Percentiles rank a stretch among this genome's conserved stretches.
Conservation (phyloP, 805 yeast genomes). For the Saccharomycopsis selenospora region DNA sequence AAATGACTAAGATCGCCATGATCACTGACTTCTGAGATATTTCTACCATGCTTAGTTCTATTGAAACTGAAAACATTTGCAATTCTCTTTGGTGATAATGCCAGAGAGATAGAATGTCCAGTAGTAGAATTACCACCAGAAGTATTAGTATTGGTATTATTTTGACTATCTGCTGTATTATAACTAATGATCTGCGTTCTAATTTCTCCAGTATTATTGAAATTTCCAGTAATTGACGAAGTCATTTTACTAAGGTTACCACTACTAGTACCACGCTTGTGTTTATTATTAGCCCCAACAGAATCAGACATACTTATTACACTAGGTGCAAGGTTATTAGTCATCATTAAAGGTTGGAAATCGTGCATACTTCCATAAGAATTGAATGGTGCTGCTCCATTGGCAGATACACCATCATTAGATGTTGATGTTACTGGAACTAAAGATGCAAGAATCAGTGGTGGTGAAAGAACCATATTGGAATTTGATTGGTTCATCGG, state of each 20-base stretch:
- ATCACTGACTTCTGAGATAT: background rate
- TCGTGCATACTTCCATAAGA: background rate
- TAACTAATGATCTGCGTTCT: background rate
- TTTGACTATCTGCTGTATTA: no score
- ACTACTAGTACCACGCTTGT: background rate
- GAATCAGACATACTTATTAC: background rate
- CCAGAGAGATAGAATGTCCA: slow-evolving; percentile 10
- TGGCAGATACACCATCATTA: no score
- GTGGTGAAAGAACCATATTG: background rate
- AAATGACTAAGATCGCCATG: background rate
- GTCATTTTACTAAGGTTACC: background rate
- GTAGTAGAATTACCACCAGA: background rate
- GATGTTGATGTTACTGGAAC: background rate
- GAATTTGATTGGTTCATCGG: background rate
- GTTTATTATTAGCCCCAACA: background rate
- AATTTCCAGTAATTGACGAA: no score
- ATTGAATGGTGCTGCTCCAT: background rate
- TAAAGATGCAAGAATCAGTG: background rate
- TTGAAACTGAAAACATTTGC: slow-evolving; percentile 9
- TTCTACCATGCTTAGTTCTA: slow-evolving; percentile 3
- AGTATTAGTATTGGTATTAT: background rate
- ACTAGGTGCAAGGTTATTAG: background rate
- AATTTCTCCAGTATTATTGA: background rate
- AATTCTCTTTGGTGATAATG: slow-evolving; percentile 17
- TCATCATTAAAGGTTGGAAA: background rate